Conservation (phyloP, 345 rosid species). For the Capsella bursapastoris region DNA sequence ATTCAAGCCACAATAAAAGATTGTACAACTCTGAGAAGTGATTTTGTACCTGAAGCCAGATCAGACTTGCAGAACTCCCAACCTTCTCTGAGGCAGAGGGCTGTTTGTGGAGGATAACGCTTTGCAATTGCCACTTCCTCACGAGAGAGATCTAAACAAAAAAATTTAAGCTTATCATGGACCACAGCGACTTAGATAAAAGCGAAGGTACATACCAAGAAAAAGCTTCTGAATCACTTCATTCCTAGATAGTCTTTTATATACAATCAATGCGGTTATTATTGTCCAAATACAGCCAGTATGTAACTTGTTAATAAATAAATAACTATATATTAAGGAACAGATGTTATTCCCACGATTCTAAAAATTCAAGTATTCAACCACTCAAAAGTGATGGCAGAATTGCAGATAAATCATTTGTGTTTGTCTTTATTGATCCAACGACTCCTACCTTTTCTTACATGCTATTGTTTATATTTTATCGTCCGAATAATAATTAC, state of each 20-base stretch:
- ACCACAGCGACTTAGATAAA: conserved; percentile 22
- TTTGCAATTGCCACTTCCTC: conserved; percentile 83
- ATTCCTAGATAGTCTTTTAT: neutral
- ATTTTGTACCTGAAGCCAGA: conserved; percentile 72
- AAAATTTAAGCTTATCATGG: conserved; percentile 30
- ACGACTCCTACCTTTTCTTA: conserved; percentile 14
- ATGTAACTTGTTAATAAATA: neutral
- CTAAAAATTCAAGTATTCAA: neutral
- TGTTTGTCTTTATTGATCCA: conserved; percentile 23
- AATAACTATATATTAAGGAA: neutral
- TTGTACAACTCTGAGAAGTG: conserved; percentile 25
- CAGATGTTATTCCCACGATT: neutral
- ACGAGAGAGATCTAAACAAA: conserved; percentile 74
- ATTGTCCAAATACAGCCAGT: conserved; percentile 6
- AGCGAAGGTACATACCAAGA: conserved; percentile 14
- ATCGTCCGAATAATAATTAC: conserved; percentile 13
- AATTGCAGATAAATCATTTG: neutral
- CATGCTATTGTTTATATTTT: conserved; percentile 2
- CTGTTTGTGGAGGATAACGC: conserved; percentile 84
- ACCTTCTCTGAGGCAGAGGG: conserved; percentile 92
- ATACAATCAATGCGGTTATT: neutral
- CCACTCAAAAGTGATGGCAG: neutral
- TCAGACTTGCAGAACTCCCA: conserved; percentile 96
- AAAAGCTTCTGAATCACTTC: conserved; percentile 17
- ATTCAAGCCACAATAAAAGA: conserved; percentile 29